A percentile compares a stretch with the other conserved stretches of the same genome.
Conservation (phyloP, 2,329 filamentous ascomycete species). For the Monosporascus sp. region DNA sequence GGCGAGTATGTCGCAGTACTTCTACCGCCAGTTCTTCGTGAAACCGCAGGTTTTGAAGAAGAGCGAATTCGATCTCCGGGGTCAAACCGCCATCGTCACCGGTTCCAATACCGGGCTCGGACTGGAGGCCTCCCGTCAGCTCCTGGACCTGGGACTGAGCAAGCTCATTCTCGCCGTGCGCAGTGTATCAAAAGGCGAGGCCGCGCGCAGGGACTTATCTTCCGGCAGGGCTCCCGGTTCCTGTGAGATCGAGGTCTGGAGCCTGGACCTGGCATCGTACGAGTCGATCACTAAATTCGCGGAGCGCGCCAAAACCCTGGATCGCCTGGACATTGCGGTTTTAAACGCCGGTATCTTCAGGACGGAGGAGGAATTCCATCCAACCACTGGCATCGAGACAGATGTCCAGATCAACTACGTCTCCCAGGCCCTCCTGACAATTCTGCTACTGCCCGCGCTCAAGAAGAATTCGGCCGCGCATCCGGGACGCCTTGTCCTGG, state of each 20-base stretch:
- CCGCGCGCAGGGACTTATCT: neutral
- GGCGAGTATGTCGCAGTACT: too few relatives aligned
- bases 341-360: slow-evolving; percentile 10
- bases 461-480: slow-evolving; percentile 12
- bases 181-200: neutral
- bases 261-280: slow-evolving; percentile 6
- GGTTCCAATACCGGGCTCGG: too few relatives aligned
- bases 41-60: too few relatives aligned
- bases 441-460: slow-evolving; percentile 42
- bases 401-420: slow-evolving; percentile 47
- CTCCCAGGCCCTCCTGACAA: slow-evolving; percentile 41
- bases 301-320: slow-evolving; percentile 1
- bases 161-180: too few relatives aligned
- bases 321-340: slow-evolving; percentile 7
- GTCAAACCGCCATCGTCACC: too few relatives aligned
- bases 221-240: neutral
- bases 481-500: slow-evolving; percentile 8
- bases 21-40: too few relatives aligned
- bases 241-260: slow-evolving; percentile 9
- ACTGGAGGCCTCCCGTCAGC: too few relatives aligned
- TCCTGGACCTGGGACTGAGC: too few relatives aligned
- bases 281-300: slow-evolving; percentile 9
- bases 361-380: slow-evolving; percentile 11
- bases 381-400: slow-evolving; percentile 31
- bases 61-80: too few relatives aligned